Percentiles rank a stretch among this genome's conserved stretches.
Conservation (phyloP, 768 basidiomycete genomes). For the Clavulina sp. region DNA sequence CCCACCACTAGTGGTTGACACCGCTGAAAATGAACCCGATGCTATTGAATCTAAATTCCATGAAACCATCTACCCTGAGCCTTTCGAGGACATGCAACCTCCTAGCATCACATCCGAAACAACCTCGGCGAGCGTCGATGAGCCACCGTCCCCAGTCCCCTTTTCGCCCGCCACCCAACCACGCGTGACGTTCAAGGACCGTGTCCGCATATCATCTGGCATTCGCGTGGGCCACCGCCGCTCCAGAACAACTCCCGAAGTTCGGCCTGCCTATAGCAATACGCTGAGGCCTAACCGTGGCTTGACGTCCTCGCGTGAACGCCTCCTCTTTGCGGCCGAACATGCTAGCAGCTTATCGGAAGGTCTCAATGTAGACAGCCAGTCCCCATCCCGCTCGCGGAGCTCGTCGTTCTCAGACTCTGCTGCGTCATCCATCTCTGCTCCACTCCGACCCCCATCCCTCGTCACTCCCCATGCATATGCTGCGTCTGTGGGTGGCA, state of each 20-base stretch:
- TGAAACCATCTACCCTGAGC: too few relatives aligned
- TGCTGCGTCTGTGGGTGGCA: too few relatives aligned
- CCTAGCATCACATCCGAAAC: too few relatives aligned
- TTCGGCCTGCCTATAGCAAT: neutral
- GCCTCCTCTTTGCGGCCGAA: too few relatives aligned
- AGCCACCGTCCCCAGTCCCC: neutral
- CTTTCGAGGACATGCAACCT: too few relatives aligned
- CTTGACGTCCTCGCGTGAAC: too few relatives aligned
- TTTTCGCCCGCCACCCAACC: neutral
- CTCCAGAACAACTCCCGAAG: neutral
- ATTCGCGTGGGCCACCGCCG: slow-evolving; percentile 20
- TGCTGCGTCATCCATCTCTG: slow-evolving; percentile 57
- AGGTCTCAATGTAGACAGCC: too few relatives aligned
- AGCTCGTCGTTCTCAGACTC: slow-evolving; percentile 48
- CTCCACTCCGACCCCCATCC: slow-evolving; percentile 42
- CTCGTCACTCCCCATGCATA: slow-evolving; percentile 39
- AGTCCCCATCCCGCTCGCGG: slow-evolving; percentile 11
- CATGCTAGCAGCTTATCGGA: neutral
- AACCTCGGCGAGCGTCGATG: neutral
- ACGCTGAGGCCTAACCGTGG: too few relatives aligned
- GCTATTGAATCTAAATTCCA: too few relatives aligned
- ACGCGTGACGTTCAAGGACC: slow-evolving; percentile 10
- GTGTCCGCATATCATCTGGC: slow-evolving; percentile 63
- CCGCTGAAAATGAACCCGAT: neutral
- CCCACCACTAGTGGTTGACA: neutral